These are phyloP conservation scores for Tylopilus balloui DNA, from an alignment of 768 basidiomycete species.

Conservation along the genomic window DNA sequence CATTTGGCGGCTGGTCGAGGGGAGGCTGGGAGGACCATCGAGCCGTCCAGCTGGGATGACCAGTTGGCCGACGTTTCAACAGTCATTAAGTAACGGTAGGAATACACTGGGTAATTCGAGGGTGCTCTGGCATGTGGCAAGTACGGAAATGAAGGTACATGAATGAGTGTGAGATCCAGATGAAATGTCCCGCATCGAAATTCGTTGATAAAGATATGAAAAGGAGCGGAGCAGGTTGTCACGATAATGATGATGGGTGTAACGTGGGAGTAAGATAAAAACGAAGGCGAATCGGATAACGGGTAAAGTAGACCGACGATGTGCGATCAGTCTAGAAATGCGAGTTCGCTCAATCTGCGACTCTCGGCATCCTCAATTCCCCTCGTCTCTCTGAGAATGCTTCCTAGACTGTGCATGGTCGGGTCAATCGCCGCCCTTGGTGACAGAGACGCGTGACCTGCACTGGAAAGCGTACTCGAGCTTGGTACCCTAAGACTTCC, in stretches of 20 bases:
- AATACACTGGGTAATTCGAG: conserved; percentile 6
- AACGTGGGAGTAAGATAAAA: conserved; percentile 2
- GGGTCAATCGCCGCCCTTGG: conserved; percentile 47
- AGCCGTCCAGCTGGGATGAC: too few relatives aligned
- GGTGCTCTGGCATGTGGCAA: neutral
- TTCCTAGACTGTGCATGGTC: conserved; percentile 55
- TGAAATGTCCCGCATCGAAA: conserved; percentile 1
- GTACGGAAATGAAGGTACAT: conserved; percentile 7
- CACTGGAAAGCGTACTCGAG: conserved; percentile 16
- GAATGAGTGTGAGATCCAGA: conserved; percentile 13
- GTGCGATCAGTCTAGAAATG: conserved; percentile 46
- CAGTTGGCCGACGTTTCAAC: too few relatives aligned
- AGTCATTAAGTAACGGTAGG: conserved; percentile 1
- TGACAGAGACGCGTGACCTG: conserved; percentile 35
- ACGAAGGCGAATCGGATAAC: neutral
- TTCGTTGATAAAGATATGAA: conserved; percentile 3
- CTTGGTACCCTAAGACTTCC: conserved; percentile 28
- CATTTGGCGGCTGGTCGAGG: too few relatives aligned
- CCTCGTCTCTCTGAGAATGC: conserved; percentile 49
- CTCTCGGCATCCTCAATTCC: conserved; percentile 65
- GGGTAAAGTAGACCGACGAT: conserved; percentile 1
- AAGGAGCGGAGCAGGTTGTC: neutral
- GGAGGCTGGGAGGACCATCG: neutral
- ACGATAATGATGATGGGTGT: neutral
- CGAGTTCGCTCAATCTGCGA: conserved; percentile 65